Evolutionary conservation across 441 rosid genomes (phyloP).

Genomic region (Erodium chrysanthum): DNA sequence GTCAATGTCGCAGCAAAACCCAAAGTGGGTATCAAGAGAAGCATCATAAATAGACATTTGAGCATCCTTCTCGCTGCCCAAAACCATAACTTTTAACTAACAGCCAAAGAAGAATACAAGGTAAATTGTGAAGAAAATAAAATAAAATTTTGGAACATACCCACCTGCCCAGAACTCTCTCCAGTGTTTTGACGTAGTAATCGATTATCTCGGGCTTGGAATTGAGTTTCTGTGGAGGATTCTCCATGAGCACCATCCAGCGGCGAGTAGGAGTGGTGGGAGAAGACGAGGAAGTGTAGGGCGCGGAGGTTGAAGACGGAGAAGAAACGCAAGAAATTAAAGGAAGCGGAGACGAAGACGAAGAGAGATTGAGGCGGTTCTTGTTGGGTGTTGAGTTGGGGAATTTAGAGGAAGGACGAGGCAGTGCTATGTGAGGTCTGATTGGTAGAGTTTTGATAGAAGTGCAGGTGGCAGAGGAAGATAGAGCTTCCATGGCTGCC

Average conservation of each 20-base stretch:
- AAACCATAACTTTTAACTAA: slow-evolving; percentile 11
- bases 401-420: slow-evolving; percentile 14
- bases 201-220: slow-evolving; percentile 44
- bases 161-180: slow-evolving; percentile 48
- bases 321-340: slow-evolving; percentile 17
- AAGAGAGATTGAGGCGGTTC: slow-evolving; percentile 16
- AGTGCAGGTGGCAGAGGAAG: slow-evolving; percentile 13
- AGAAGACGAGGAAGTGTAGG: slow-evolving; percentile 15
- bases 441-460: slow-evolving; percentile 12
- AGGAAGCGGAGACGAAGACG: slow-evolving; percentile 18
- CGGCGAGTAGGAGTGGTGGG: slow-evolving; percentile 17
- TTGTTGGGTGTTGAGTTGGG: slow-evolving; percentile 9
- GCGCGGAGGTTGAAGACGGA: slow-evolving; percentile 18
- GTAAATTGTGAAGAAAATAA: neutral
- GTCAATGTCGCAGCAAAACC: slow-evolving; percentile 67
- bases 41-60: slow-evolving; percentile 61
- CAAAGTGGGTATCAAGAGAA: slow-evolving; percentile 45
- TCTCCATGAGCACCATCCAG: slow-evolving; percentile 61
- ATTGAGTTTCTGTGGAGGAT: slow-evolving; percentile 35
- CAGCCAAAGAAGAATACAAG: too few relatives aligned
- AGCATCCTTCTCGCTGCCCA: slow-evolving; percentile 52
- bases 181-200: slow-evolving; percentile 47
- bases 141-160: slow-evolving; percentile 11
- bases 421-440: slow-evolving; percentile 4
- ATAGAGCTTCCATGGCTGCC: slow-evolving; percentile 29